Evolutionary conservation across 129 eudicot species (phyloP).

Genomic region (Chrysanthemum makinoi): DNA sequence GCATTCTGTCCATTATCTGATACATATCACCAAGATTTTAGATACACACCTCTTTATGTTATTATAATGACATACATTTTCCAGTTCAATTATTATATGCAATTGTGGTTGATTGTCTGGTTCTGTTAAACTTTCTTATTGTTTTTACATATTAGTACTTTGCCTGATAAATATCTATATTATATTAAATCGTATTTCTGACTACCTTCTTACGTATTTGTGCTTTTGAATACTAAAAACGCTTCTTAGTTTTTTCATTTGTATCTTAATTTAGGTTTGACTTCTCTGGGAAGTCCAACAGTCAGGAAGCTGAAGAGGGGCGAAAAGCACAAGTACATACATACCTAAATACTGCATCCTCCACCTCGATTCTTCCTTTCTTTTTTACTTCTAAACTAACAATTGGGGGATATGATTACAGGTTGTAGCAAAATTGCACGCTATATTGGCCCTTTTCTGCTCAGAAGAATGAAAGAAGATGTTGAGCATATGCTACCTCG

Average conservation of each 20-base stretch:
- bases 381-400: slow-evolving; percentile 5
- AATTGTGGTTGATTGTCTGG: not conserved
- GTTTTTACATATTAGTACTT: not conserved
- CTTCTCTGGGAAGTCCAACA: slow-evolving; percentile 75
- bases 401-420: slow-evolving; percentile 22
- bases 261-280: slow-evolving; percentile 74
- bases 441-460: slow-evolving; percentile 89
- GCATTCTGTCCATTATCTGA: not conserved
- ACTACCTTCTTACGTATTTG: too few relatives aligned
- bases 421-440: slow-evolving; percentile 96
- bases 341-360: not conserved
- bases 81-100: not conserved
- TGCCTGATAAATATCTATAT: not conserved
- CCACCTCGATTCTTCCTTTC: not conserved
- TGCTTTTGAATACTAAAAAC: not conserved
- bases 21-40: not conserved
- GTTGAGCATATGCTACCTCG: slow-evolving; percentile 89
- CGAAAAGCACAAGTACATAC: slow-evolving; percentile 61
- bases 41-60: not conserved
- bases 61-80: too few relatives aligned
- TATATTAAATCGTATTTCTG: too few relatives aligned
- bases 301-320: slow-evolving; percentile 83
- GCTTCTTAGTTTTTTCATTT: not conserved
- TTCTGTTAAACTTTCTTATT: too few relatives aligned
- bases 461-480: slow-evolving; percentile 90